Percentiles rank a stretch among this genome's conserved stretches.
phyloP scores from a whole-genome alignment of 257 asterid genomes.

The Haberlea rhodopensis region DNA sequence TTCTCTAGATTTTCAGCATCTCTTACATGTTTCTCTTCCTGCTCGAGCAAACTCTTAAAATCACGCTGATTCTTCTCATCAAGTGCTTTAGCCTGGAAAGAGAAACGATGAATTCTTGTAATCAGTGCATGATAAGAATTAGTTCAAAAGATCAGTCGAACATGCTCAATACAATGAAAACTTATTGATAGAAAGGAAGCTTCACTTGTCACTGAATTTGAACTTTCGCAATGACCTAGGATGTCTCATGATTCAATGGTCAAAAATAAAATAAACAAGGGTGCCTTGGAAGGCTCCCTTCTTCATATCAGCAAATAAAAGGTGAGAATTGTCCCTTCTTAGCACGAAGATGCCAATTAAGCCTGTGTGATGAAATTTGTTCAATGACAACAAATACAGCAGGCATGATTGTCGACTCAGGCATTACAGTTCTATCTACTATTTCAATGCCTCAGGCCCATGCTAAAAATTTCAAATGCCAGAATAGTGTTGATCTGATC shows the following conservation, averaged over 20 bases:
- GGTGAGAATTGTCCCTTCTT: neutral
- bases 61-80: constrained; percentile 91
- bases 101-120: constrained; percentile 17
- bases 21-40: constrained; percentile 84
- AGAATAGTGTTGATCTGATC: too few relatives aligned
- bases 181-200: constrained; percentile 22
- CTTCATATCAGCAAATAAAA: neutral
- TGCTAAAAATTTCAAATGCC: too few relatives aligned
- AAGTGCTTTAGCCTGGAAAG: constrained; percentile 79
- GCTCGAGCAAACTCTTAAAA: constrained; percentile 67
- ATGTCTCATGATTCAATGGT: neutral
- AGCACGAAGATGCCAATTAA: too few relatives aligned
- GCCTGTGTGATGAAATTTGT: neutral
- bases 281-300: neutral
- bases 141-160: constrained; percentile 5
- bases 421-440: constrained; percentile 4
- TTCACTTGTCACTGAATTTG: constrained; percentile 1
- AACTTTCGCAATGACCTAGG: neutral
- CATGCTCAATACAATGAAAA: constrained; percentile 2
- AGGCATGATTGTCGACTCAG: neutral
- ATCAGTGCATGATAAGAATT: constrained; percentile 1
- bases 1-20: constrained; percentile 13
- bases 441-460: constrained; percentile 15
- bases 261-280: constrained; percentile 18
- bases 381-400: constrained; percentile 16